Percentiles rank a stretch among this genome's conserved stretches.
phyloP scores from a whole-genome alignment of 2,329 filamentous ascomycete genomes.

The Fusarium chaquense region DNA sequence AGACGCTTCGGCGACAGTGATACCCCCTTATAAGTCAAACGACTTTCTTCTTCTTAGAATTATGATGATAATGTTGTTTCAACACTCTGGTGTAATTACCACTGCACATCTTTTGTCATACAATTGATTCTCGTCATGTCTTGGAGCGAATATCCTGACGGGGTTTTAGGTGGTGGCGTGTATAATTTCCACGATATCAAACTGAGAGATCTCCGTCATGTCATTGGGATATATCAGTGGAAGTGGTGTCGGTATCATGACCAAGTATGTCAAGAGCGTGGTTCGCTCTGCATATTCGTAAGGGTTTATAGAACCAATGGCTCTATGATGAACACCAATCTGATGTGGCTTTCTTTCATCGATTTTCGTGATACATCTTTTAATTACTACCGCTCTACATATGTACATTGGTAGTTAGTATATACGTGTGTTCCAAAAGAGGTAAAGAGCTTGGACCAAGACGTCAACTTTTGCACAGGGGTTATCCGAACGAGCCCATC shows the following conservation, averaged over 20 bases:
- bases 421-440: conserved; percentile 33
- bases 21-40: conserved; percentile 40
- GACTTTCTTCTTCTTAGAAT: conserved; percentile 11
- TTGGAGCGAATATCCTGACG: conserved; percentile 20
- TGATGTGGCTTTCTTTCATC: not conserved
- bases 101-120: not conserved
- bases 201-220: not conserved
- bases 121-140: conserved; percentile 19
- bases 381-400: conserved; percentile 12
- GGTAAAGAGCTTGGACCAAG: conserved; percentile 46
- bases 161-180: not conserved
- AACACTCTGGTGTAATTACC: not conserved
- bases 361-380: conserved; percentile 11
- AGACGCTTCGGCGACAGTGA: conserved; percentile 41
- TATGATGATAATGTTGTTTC: not conserved
- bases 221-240: not conserved
- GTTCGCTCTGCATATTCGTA: not conserved
- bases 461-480: conserved; percentile 37
- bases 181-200: not conserved
- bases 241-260: not conserved
- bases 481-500: conserved; percentile 16
- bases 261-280: not conserved
- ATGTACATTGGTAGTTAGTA: not conserved
- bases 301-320: conserved; percentile 27
- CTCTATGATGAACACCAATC: not conserved